A percentile compares a stretch with the other conserved stretches of the same genome.
These are phyloP conservation scores for Penicillium concentricum DNA, from an alignment of 2,329 filamentous ascomycete genomes.

Conservation along the genomic window DNA sequence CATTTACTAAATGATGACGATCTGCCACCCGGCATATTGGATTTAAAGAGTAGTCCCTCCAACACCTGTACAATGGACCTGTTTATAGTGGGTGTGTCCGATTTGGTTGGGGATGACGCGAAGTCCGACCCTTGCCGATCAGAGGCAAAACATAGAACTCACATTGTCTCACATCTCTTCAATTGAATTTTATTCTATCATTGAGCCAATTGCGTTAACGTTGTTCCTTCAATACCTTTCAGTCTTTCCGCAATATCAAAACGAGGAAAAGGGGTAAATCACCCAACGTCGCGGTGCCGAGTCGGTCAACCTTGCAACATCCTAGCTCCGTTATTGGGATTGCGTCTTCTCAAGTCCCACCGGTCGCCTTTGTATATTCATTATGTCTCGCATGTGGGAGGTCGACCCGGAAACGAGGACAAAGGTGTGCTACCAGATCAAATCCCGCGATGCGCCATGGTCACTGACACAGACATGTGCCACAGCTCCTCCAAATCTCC, in stretches of 20 bases:
- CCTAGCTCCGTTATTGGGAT: constrained; percentile 11
- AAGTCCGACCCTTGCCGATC: constrained; percentile 25
- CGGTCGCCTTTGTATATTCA: constrained; percentile 9
- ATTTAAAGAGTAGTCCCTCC: not conserved
- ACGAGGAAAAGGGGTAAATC: not conserved
- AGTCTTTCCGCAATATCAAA: not conserved
- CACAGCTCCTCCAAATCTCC: constrained; percentile 82
- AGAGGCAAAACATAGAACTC: constrained; percentile 15
- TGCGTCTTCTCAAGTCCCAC: not conserved
- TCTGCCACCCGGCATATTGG: constrained; percentile 27
- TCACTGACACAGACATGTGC: constrained; percentile 13
- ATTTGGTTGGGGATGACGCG: constrained; percentile 18
- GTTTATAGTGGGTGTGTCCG: not conserved
- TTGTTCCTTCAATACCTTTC: not conserved
- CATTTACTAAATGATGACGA: constrained; percentile 40
- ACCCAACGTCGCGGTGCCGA: not conserved
- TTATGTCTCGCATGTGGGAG: constrained; percentile 85
- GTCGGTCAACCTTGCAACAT: constrained; percentile 1
- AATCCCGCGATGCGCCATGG: not conserved
- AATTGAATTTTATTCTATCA: not conserved
- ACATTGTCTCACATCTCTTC: not conserved
- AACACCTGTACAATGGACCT: not conserved
- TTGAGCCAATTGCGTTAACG: not conserved
- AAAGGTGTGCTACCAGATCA: constrained; percentile 61
- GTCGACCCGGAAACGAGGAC: constrained; percentile 95